Conservation (phyloP, 495 filamentous ascomycete genomes). For the Xylaria intraflava region DNA sequence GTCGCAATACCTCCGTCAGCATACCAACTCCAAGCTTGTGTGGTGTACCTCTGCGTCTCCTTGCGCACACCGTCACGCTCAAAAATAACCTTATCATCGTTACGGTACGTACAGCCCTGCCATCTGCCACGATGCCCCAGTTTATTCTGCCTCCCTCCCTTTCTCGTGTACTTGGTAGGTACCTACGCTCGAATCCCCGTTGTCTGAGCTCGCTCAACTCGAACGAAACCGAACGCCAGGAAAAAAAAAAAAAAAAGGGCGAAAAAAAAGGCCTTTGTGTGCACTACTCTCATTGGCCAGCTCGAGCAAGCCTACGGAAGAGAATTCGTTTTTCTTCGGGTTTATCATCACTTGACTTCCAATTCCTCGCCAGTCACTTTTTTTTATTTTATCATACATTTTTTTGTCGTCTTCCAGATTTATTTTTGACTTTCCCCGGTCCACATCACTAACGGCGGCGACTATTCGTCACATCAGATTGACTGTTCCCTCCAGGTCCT, state of each 20-base stretch:
- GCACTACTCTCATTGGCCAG: constrained; percentile 12
- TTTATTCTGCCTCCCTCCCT: constrained; percentile 5
- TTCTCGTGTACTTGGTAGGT: not conserved
- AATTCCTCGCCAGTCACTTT: constrained; percentile 3
- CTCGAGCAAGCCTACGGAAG: constrained; percentile 1
- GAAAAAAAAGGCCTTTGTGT: not conserved
- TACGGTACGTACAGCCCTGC: no score
- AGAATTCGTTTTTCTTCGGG: constrained; percentile 8
- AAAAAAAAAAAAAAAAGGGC: not conserved
- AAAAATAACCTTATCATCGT: no score
- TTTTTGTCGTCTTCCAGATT: no score
- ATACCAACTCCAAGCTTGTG: no score
- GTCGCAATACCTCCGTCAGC: no score
- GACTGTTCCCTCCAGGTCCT: not conserved
- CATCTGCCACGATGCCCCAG: constrained; percentile 1
- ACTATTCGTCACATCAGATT: not conserved
- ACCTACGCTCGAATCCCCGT: not conserved
- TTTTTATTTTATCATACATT: not conserved
- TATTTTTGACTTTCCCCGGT: not conserved
- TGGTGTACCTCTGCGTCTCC: no score
- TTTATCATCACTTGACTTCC: not conserved
- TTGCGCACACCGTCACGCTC: no score
- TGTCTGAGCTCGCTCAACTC: constrained; percentile 2
- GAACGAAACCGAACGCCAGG: not conserved
- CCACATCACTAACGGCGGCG: constrained; percentile 4